Evolutionary conservation across 768 basidiomycete genomes (phyloP), one percentile per base, ranked within the genome.

Genomic region (Collybiopsis confluens): DNA sequence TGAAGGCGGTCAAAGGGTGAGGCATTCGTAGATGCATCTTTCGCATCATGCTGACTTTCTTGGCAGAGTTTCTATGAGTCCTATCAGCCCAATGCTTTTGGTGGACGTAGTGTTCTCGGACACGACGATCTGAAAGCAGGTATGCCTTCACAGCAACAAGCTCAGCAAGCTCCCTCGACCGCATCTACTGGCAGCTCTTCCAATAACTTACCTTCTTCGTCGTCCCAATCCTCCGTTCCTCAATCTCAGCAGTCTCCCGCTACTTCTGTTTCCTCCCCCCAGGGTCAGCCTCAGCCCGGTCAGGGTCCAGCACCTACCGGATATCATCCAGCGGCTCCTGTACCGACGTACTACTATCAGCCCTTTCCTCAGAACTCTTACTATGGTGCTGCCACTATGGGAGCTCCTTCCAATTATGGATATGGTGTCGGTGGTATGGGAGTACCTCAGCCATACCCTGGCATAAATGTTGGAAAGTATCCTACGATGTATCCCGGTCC

Each of bases 51-150:
- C 51, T 59, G 58, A 30, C 58, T 62, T 50, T 60, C 57, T 60
- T 58, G 63, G 37, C 58, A 88, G 86, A 81, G 81, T 59, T 89
- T 90, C 70, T 92, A 92, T 62, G 89, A 91, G 41, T 80, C 82
- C 8, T 90, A 91, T 62, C 88, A 83, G 59, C 85, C 79, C 49
- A 71, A 76, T 40, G 78, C 73, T 27, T 92, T 91, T 58, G 78
- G 79, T 30, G 80, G 78, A 54, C 79, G 90, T 18, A 82, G 76
- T 56, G 78, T 78, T 21, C 74, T 90, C 7, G 78, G 79, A 15
- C 88, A 90, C 44, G 90, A 92, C 36, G 90, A 92, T 48, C 77
- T 85, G 58, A 91, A 91, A 66, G 81, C 81, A 38, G 72, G 89
- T 35, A 78, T 85, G 7, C 73, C 76, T 10, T 71, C 78, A 28